A percentile compares a stretch with the other conserved stretches of the same genome.
phyloP scores from a whole-genome alignment of 1,284 basidiomycete genomes.

The Naganishia sp. region DNA sequence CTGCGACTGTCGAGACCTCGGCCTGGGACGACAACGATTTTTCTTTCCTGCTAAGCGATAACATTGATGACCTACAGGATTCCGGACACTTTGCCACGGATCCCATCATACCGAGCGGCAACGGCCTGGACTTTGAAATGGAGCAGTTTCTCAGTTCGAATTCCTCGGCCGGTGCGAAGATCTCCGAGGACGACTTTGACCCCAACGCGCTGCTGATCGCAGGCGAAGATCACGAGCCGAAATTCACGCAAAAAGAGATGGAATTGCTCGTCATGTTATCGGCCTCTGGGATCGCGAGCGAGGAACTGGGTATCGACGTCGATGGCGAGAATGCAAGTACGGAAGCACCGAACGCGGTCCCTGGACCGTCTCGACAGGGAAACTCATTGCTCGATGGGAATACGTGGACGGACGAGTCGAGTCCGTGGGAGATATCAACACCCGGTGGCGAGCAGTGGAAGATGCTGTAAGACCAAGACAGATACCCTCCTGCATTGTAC shows the following conservation, averaged over 20 bases:
- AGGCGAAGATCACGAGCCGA: constrained; percentile 25
- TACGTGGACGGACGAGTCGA: constrained; percentile 31
- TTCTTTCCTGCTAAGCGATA: constrained; percentile 23
- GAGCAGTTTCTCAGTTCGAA: constrained; percentile 22
- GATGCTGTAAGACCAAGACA: neutral
- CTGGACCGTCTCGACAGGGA: constrained; percentile 12
- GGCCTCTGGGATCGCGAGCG: constrained; percentile 22
- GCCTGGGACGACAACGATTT: constrained; percentile 28
- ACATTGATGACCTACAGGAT: constrained; percentile 24
- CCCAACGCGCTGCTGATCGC: constrained; percentile 6
- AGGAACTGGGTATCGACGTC: constrained; percentile 29
- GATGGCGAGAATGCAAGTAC: neutral
- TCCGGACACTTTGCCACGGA: constrained; percentile 13
- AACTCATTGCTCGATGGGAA: constrained; percentile 14
- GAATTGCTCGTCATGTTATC: constrained; percentile 29
- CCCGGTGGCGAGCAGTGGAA: constrained; percentile 22
- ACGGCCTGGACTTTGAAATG: constrained; percentile 27
- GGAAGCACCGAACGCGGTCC: constrained; percentile 2
- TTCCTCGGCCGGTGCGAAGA: neutral
- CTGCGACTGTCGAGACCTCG: neutral
- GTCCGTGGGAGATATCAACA: constrained; percentile 29
- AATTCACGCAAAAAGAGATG: constrained; percentile 32
- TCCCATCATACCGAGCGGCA: constrained; percentile 24
- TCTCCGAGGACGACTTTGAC: neutral
- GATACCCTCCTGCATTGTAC: too few species aligned